These are phyloP conservation scores for Apiotrichum montevideense DNA, from an alignment of 1,284 basidiomycete species.

Conservation along the genomic window DNA sequence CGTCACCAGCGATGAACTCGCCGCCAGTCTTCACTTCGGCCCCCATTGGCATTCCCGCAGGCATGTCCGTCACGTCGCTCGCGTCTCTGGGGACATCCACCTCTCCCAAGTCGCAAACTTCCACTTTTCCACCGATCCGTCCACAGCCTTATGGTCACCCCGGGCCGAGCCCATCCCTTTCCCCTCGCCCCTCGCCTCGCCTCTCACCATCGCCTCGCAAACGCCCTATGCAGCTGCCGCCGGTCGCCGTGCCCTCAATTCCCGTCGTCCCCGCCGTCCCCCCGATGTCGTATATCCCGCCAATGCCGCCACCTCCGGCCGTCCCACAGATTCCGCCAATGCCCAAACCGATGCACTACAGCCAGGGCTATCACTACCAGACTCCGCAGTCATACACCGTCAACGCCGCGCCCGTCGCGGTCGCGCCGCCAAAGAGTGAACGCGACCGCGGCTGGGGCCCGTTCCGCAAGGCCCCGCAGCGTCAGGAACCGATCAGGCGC, in stretches of 20 bases:
- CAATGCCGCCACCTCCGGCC: not conserved
- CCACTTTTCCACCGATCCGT: too few relatives aligned
- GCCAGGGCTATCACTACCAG: not conserved
- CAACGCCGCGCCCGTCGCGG: too few relatives aligned
- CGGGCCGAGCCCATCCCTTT: not conserved
- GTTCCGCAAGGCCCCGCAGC: not conserved
- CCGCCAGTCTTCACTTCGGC: not conserved
- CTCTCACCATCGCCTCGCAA: not conserved
- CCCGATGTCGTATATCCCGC: not conserved
- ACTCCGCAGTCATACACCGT: too few relatives aligned
- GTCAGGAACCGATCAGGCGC: not conserved
- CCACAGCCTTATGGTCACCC: too few relatives aligned
- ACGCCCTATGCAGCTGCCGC: not conserved
- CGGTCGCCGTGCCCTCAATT: not conserved
- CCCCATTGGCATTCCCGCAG: too few relatives aligned
- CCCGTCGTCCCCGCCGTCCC: not conserved
- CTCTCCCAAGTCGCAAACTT: not conserved
- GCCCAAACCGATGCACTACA: not conserved
- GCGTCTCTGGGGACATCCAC: not conserved
- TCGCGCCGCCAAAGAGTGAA: too few relatives aligned
- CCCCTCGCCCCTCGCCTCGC: not conserved
- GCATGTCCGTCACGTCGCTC: not conserved
- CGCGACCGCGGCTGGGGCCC: not conserved
- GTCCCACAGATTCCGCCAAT: not conserved
- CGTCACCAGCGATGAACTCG: not conserved